A percentile compares a stretch with the other conserved stretches of the same genome.
Evolutionary conservation across 306 rosid species (phyloP).

Genomic region (Herpetospermum pedunculosum): DNA sequence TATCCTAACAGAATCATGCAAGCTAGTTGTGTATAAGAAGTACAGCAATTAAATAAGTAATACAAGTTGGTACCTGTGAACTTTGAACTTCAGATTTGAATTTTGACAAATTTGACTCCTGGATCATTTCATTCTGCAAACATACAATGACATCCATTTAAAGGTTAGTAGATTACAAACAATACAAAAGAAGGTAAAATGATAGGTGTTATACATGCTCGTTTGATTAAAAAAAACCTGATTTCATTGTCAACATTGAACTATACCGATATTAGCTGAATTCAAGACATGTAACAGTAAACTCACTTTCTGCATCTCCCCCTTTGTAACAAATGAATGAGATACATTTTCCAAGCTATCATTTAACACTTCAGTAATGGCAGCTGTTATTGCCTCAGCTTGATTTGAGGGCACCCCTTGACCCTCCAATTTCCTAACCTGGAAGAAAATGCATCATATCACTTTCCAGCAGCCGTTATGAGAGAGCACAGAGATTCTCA

Average conservation of each 20-base stretch:
- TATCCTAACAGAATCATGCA: too few species aligned
- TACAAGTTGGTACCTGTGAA: slow-evolving; percentile 51
- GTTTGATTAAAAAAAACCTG: not conserved
- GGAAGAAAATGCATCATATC: not conserved
- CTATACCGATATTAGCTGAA: not conserved
- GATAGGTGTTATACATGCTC: not conserved
- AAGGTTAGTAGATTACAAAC: not conserved
- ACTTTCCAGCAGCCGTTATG: not conserved
- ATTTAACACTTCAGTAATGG: slow-evolving; percentile 74
- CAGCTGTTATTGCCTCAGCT: slow-evolving; percentile 89
- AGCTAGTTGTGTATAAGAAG: not conserved
- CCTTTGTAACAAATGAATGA: slow-evolving; percentile 66
- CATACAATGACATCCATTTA: not conserved
- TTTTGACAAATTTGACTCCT: slow-evolving; percentile 71
- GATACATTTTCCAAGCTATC: slow-evolving; percentile 80
- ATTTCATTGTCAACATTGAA: not conserved
- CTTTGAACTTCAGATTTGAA: slow-evolving; percentile 91
- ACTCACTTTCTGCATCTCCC: slow-evolving; percentile 78
- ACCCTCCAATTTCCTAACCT: slow-evolving; percentile 84
- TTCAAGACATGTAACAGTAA: not conserved
- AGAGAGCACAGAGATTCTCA: not conserved
- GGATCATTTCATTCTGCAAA: slow-evolving; percentile 53
- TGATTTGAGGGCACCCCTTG: slow-evolving; percentile 76
- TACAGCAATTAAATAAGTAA: not conserved
- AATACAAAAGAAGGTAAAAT: not conserved